Evolutionary conservation across 495 filamentous ascomycete species (phyloP).

Genomic region (Tuber umbilicatum): DNA sequence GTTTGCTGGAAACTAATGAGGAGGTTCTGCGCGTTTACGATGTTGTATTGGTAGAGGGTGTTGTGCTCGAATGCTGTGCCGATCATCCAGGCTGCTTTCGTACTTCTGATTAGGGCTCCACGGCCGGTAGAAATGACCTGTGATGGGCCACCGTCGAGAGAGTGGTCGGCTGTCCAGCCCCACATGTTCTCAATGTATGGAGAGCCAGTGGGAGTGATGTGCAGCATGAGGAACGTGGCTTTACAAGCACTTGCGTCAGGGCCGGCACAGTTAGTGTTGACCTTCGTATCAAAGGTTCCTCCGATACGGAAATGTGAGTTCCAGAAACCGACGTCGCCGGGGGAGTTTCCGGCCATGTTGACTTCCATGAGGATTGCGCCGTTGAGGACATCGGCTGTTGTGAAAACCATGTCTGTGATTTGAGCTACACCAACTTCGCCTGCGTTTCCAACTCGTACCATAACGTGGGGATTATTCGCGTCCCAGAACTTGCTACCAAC

Average conservation of each 20-base stretch:
- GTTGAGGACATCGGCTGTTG: slow-evolving; percentile 55
- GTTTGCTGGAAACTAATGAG: slow-evolving; percentile 75
- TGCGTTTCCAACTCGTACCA: slow-evolving; percentile 57
- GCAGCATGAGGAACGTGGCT: slow-evolving; percentile 50
- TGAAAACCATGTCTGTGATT: slow-evolving; percentile 52
- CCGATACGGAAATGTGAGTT: slow-evolving; percentile 55
- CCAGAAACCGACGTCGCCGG: slow-evolving; percentile 55
- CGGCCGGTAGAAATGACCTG: slow-evolving; percentile 64
- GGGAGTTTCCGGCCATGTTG: slow-evolving; percentile 53
- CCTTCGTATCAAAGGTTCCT: slow-evolving; percentile 48
- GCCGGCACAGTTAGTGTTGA: slow-evolving; percentile 45
- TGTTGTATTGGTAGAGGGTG: slow-evolving; percentile 74
- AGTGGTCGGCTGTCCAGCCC: slow-evolving; percentile 54
- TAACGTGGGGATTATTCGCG: slow-evolving; percentile 56
- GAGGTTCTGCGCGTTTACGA: slow-evolving; percentile 61
- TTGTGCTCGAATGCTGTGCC: slow-evolving; percentile 74
- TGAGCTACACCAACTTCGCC: slow-evolving; percentile 53
- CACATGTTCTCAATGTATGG: slow-evolving; percentile 58
- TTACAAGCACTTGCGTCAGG: slow-evolving; percentile 46
- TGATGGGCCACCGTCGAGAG: slow-evolving; percentile 51
- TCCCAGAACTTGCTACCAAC: slow-evolving; percentile 56
- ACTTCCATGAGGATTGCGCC: slow-evolving; percentile 71
- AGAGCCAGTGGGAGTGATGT: slow-evolving; percentile 47
- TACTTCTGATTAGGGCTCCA: slow-evolving; percentile 57
- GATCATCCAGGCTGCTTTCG: slow-evolving; percentile 54